Evolutionary conservation across 1,139 yeast species (phyloP), one percentile per base, ranked within the genome.

Genomic region (Hansenula lynferdii): DNA sequence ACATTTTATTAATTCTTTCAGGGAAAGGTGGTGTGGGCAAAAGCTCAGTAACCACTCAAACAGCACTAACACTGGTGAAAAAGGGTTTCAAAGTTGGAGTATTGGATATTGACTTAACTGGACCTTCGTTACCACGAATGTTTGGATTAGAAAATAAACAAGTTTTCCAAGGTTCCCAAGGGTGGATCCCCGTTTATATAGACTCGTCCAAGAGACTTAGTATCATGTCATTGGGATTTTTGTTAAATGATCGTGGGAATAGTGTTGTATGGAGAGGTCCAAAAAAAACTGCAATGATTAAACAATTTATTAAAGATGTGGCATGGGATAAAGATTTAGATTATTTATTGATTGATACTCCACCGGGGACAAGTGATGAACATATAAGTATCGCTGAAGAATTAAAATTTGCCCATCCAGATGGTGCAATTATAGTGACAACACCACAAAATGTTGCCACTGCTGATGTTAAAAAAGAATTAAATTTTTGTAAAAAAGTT

Each of bases 21-120:
- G 97, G 96, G 5, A 89, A 89, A 59, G 97, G 97, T n/a, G 98
- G 95, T 56, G 98, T 92, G 1, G 99, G 99, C 1, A 92, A 92
- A 58, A 86, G 96, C 6, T 87, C 97, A 0, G 90, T 92, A 2
- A 90, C 98, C 1, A 85, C 97, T 0, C 98, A 94, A 58, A 70
- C 90, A 1, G 97, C 97, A 0, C 67, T 92, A 18, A 71, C 92
- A 0, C 67, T 94, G 27, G 87, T 79, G 8, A 65, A 72, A 24
- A 67, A 75, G 55, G 95, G 95, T 1, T 77, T 62, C 53, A 80
- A 75, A 52, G 96, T 92, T 12, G 99, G 98, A 2, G 95, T 92
- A 0, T 64, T 94, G 28, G 99, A 92, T 57, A 89, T 92, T 19
- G 99, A 92, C 64, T 67, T 94, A 37, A 94, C 98, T 0, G 99